A percentile compares a stretch with the other conserved stretches of the same genome.
Evolutionary conservation across 73 alveolate genomes (phyloP).

Genomic region (Paramecium sexaurelia): DNA sequence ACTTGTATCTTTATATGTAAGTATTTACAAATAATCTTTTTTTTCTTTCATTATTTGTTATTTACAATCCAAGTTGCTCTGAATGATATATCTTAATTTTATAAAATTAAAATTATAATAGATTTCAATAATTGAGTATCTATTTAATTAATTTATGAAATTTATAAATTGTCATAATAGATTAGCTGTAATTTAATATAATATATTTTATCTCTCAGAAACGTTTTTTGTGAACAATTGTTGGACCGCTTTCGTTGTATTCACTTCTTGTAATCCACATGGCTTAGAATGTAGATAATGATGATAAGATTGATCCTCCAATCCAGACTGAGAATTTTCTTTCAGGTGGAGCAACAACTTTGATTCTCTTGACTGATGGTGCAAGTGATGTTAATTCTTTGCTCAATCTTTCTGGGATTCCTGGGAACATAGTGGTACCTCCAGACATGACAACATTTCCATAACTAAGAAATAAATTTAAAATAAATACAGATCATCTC

Average conservation of each 20-base stretch:
- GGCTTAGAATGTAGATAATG: constrained; percentile 91
- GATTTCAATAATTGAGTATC: too few species aligned
- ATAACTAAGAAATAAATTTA: constrained; percentile 49
- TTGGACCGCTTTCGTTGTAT: constrained; percentile 96
- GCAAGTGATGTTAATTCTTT: constrained; percentile 87
- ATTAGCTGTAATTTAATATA: too few species aligned
- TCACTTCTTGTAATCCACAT: constrained; percentile 98
- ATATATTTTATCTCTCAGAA: constrained; percentile 52
- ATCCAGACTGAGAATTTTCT: constrained; percentile 97
- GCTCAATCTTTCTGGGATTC: constrained; percentile 88
- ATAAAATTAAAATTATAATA: too few species aligned
- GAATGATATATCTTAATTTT: too few species aligned
- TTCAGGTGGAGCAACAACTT: constrained; percentile 95
- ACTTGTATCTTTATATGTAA: too few species aligned
- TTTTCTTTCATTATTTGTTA: too few species aligned
- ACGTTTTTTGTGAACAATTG: constrained; percentile 97
- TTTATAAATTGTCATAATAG: too few species aligned
- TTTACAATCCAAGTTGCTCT: too few species aligned
- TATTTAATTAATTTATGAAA: too few species aligned
- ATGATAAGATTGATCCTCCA: constrained; percentile 94
- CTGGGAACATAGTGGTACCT: constrained; percentile 88
- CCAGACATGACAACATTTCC: constrained; percentile 88
- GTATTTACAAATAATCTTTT: too few species aligned
- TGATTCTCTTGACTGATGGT: constrained; percentile 81
- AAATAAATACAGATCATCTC: constrained; percentile 80